phyloP scores from a whole-genome alignment of 2,329 filamentous ascomycete species.

The Colletotrichum tofieldiae region DNA sequence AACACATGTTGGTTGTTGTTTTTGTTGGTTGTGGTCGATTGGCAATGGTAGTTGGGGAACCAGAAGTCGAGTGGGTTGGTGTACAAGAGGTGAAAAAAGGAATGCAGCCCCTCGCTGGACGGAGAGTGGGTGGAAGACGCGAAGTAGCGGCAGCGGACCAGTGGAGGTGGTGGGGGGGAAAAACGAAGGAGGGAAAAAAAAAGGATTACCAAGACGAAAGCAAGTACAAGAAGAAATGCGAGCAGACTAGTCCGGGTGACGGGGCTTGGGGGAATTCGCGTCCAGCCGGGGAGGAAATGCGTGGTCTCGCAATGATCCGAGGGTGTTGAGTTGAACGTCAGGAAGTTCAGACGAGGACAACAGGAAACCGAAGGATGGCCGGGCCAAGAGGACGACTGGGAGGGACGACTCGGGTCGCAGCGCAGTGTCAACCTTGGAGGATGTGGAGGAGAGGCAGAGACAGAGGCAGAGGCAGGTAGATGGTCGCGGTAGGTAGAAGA shows the following conservation, averaged over 20 bases:
- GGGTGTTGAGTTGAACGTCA: constrained; percentile 24
- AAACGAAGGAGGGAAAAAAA: not conserved
- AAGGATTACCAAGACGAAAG: constrained; percentile 10
- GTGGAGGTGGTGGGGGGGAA: not conserved
- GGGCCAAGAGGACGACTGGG: constrained; percentile 6
- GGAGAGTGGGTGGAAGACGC: not conserved
- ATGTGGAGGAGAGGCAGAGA: constrained; percentile 1
- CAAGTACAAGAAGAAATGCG: constrained; percentile 11
- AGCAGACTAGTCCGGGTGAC: constrained; percentile 4
- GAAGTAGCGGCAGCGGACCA: not conserved
- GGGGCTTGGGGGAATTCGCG: constrained; percentile 14
- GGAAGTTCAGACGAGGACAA: constrained; percentile 33
- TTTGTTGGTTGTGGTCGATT: constrained; percentile 2
- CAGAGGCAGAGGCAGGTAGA: constrained; percentile 6
- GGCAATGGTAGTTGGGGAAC: constrained; percentile 12
- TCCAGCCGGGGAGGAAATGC: constrained; percentile 5
- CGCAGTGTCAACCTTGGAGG: not conserved
- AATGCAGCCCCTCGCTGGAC: constrained; percentile 15
- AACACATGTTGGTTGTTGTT: constrained; percentile 69
- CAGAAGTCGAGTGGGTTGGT: not conserved
- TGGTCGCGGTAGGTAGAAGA: constrained; percentile 24
- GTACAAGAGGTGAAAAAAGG: not conserved
- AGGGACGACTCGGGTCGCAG: constrained; percentile 18
- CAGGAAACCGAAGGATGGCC: constrained; percentile 9
- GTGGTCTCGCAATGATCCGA: constrained; percentile 25